Conservation (phyloP, 202 grass and related monocot genomes). For the Miscanthus sacchariflorus region DNA sequence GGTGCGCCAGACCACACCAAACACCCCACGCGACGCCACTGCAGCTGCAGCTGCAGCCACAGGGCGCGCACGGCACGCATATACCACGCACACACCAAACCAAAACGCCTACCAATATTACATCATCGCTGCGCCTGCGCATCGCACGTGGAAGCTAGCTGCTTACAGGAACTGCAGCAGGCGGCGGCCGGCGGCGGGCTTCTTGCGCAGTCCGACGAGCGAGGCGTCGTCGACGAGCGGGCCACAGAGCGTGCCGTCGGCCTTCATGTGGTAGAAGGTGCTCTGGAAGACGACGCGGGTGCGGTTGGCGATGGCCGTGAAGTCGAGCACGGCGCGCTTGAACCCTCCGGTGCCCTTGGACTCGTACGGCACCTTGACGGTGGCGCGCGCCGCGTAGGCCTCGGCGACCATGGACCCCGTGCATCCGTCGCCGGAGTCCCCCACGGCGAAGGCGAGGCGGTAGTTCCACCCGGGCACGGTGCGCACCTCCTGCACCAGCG, state of each 20-base stretch:
- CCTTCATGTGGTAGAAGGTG: conserved; percentile 79
- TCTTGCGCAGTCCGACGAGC: conserved; percentile 61
- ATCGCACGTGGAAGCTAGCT: neutral
- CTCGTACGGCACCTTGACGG: conserved; percentile 69
- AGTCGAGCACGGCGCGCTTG: conserved; percentile 78
- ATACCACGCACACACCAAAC: conserved; percentile 33
- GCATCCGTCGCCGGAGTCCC: conserved; percentile 76
- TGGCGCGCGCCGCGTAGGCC: conserved; percentile 63
- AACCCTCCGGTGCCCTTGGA: conserved; percentile 73
- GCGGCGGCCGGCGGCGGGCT: conserved; percentile 38
- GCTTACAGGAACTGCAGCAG: conserved; percentile 21
- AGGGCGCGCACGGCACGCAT: neutral
- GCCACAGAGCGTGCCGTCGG: conserved; percentile 84
- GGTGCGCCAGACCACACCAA: neutral
- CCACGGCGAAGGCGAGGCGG: conserved; percentile 72
- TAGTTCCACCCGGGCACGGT: conserved; percentile 71
- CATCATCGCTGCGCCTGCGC: neutral
- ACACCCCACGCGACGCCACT: neutral
- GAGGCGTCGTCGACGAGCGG: conserved; percentile 80
- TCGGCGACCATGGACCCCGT: conserved; percentile 71
- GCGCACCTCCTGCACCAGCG: conserved; percentile 79
- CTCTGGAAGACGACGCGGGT: conserved; percentile 83
- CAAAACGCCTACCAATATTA: conserved; percentile 24
- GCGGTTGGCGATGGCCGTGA: conserved; percentile 55
- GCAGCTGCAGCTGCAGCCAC: neutral